Base-by-base conservation (phyloP, 371 early-diverging fungal species). In the Rhizomucor pusillus region DNA sequence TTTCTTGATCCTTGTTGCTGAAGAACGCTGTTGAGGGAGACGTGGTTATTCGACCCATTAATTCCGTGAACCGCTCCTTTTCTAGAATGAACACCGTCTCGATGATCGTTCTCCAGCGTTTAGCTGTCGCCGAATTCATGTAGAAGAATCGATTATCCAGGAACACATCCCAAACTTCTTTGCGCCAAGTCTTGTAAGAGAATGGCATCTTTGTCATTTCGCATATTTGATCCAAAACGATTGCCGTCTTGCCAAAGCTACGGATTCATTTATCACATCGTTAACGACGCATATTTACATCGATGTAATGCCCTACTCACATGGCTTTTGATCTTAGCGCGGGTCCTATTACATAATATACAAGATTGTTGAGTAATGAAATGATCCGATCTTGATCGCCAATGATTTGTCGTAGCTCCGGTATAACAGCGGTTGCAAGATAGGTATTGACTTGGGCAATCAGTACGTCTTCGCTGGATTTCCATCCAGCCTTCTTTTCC, bases 161-260 rank as follows among this genome's bases (percentile, higher is more conserved):
- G 65, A 89, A 92, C 23, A 81, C 75, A 19, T 91, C 91, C 91
- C 91, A 91, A 0, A 82, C 76, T 54, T 92, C 93, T 57, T 90
- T 89, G 5, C 87, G 71, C 90, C 90, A 91, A 0, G 86, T 79
- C 18, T 82, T 77, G 53, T 84, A 82, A 1, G 82, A 82, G 43
- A 75, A 83, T 6, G 87, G 81, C 57, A 89, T 78, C 52, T 77
- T 67, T 1, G 89, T 76, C 59, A 89, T 77, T 54, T 80, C 82
- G 52, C 62, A 66, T 34, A 85, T 49, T 39, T 79, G 79, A 45
- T 79, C 73, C 5, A 80, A 46, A 4, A 80, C 56, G 4, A 73
- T 52, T 1, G 71, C 52, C 18, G 60, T 71, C 55, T 69, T 71
- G 14, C 61, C 66, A 37, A 70, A 53, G 12, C 63, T 61, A 47